Conservation (phyloP, 1,284 basidiomycete species). For the Trametes pubescens region DNA sequence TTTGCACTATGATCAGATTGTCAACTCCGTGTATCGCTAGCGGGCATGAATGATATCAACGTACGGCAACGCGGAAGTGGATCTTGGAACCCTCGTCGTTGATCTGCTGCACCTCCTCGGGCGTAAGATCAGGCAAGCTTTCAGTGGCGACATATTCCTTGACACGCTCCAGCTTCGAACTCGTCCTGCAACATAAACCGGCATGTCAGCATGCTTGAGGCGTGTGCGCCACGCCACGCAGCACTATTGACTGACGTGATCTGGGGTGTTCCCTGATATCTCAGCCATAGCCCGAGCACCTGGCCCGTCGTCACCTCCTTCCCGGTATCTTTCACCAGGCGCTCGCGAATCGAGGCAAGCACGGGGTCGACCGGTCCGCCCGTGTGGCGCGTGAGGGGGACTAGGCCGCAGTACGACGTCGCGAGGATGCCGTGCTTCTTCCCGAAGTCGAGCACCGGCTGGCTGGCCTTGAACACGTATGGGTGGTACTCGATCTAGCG, state of each 20-base stretch:
- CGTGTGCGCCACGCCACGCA: not conserved
- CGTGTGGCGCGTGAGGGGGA: constrained; percentile 60
- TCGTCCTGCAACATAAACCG: constrained; percentile 55
- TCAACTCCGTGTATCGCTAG: not conserved
- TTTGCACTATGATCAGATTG: constrained; percentile 5
- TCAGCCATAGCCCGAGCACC: constrained; percentile 49
- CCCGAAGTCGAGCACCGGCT: constrained; percentile 61
- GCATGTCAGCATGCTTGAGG: not conserved
- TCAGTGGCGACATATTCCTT: constrained; percentile 69
- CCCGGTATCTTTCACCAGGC: constrained; percentile 41
- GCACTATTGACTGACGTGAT: constrained; percentile 64
- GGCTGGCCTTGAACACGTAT: constrained; percentile 69
- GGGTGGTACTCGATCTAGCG: constrained; percentile 77
- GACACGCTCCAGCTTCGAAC: constrained; percentile 71
- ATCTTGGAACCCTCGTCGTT: constrained; percentile 66
- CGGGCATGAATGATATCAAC: constrained; percentile 6
- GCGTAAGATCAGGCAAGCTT: constrained; percentile 62
- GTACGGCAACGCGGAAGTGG: constrained; percentile 62
- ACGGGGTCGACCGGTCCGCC: constrained; percentile 62
- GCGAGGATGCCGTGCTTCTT: constrained; percentile 67
- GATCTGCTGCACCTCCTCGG: constrained; percentile 68
- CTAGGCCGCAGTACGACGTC: constrained; percentile 72
- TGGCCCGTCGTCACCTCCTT: constrained; percentile 44
- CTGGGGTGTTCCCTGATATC: constrained; percentile 40
- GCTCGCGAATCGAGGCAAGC: constrained; percentile 32